Evolutionary conservation across 2,329 filamentous ascomycete genomes (phyloP), one percentile per base, ranked within the genome.

Genomic region (Dryadomyces quercus-mongolicae): DNA sequence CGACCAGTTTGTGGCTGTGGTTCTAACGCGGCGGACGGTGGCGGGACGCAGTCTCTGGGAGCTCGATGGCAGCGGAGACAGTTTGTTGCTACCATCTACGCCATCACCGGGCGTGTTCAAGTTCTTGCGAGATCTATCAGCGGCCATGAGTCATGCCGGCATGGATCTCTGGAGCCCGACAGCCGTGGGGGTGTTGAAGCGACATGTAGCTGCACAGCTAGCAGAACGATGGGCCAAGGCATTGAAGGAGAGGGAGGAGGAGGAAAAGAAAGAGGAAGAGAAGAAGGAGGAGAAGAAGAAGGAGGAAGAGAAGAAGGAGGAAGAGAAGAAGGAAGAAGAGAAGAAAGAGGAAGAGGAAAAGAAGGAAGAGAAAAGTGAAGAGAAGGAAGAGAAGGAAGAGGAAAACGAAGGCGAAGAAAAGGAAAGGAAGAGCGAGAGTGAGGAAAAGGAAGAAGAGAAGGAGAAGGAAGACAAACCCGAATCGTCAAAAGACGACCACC

Each of bases 161-260:
- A 73, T 79, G 48, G 92, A 96, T 65, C 67, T 96, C 2, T 97
- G 91, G 91, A 90, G 84, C 53, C 76, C 80, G 2, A 73, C 74
- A 2, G 86, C 87, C 0, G 78, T 91, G 1, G 61, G 62, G 0
- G 71, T 72, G 0, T 63, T 95, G 58, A 93, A 89, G 68, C 64
- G 62, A n/a, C 65, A 72, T 48, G 63, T 89, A 6, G 66, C 71
- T 6, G 66, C 68, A 45, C 69, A 75, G 50, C 64, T 92, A 1
- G 68, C 67, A n/a, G 66, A 68, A 52, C 61, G 66, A 8, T 82
- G 78, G 78, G 63, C 64, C 42, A 18, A 12, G 3, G 42, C 16
- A 16, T 9, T 20, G 12, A 16, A n/a, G 9, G 65, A 69, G 47
- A 66, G 71, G 53, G 40, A 48, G 45, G 25, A 36, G 49, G 49